A percentile compares a stretch with the other conserved stretches of the same genome.
phyloP scores from a whole-genome alignment of 441 rosid species.

The Jatropha multifida region DNA sequence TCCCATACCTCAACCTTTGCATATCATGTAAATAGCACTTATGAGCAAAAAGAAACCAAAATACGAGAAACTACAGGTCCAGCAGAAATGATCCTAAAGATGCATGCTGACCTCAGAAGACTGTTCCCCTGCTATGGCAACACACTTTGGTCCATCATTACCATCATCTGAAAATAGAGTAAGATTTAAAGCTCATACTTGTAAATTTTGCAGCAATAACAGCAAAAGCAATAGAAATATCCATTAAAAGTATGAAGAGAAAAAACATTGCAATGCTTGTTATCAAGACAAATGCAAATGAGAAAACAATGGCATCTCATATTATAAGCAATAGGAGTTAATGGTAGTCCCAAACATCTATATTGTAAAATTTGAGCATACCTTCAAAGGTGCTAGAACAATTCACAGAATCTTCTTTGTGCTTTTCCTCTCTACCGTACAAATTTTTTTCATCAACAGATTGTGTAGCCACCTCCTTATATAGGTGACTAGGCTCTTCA shows the following conservation, averaged over 20 bases:
- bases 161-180: conserved; percentile 40
- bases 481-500: conserved; percentile 22
- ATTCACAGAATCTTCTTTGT: conserved; percentile 26
- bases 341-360: not conserved
- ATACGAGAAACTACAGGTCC: conserved; percentile 15
- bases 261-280: not conserved
- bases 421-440: conserved; percentile 27
- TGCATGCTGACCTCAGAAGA: conserved; percentile 54
- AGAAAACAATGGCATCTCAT: not conserved
- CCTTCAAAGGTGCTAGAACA: conserved; percentile 38
- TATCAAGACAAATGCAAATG: not conserved
- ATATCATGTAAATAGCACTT: conserved; percentile 22
- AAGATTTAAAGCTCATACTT: conserved; percentile 18
- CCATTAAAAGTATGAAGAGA: not conserved
- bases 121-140: conserved; percentile 80
- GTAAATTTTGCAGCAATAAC: not conserved
- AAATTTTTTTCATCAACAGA: conserved; percentile 22
- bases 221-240: not conserved
- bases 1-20: conserved; percentile 87
- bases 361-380: conserved; percentile 25
- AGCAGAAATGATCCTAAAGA: conserved; percentile 1
- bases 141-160: conserved; percentile 42
- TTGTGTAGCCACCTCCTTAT: conserved; percentile 34
- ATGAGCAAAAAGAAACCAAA: conserved; percentile 23
- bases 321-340: not conserved